Conservation (phyloP, 2,329 filamentous ascomycete species). For the Talaromyces sp. region DNA sequence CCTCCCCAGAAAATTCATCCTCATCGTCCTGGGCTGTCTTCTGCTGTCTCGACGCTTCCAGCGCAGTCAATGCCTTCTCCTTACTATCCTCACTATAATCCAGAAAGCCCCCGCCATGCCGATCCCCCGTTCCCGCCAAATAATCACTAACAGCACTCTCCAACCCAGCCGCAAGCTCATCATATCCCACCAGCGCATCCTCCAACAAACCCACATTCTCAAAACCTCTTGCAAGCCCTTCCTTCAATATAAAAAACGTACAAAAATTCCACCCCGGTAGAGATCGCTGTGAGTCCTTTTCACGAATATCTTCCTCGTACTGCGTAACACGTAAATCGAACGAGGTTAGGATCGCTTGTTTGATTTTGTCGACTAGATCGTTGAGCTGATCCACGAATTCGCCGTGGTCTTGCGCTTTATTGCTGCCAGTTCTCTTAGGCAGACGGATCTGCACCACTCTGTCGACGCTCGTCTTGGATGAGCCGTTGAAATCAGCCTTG, state of each 20-base stretch:
- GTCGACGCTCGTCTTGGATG: conserved; percentile 69
- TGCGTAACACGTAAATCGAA: conserved; percentile 89
- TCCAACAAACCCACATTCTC: conserved; percentile 95
- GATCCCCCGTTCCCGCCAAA: conserved; percentile 56
- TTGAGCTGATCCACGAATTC: conserved; percentile 80
- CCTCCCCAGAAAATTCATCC: conserved; percentile 29
- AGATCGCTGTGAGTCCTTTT: conserved; percentile 81
- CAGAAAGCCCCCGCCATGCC: conserved; percentile 70
- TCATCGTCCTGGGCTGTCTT: conserved; percentile 6
- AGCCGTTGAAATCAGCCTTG: conserved; percentile 81
- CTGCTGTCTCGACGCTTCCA: conserved; percentile 34
- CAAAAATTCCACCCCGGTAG: conserved; percentile 98
- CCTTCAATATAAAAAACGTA: conserved; percentile 97
- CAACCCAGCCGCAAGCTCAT: conserved; percentile 84
- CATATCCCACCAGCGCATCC: conserved; percentile 90
- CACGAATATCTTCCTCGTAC: conserved; percentile 95
- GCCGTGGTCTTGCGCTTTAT: conserved; percentile 58
- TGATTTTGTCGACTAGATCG: conserved; percentile 81
- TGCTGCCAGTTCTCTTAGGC: conserved; percentile 21
- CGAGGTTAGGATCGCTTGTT: conserved; percentile 78
- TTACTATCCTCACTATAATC: conserved; percentile 71
- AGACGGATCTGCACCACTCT: conserved; percentile 83
- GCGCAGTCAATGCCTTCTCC: conserved; percentile 53
- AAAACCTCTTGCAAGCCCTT: conserved; percentile 87
- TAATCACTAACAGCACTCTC: conserved; percentile 80